Percentiles rank a stretch among this genome's conserved stretches.
Conservation (phyloP, 2,329 filamentous ascomycete species). For the Neocatenulostroma microsporum region DNA sequence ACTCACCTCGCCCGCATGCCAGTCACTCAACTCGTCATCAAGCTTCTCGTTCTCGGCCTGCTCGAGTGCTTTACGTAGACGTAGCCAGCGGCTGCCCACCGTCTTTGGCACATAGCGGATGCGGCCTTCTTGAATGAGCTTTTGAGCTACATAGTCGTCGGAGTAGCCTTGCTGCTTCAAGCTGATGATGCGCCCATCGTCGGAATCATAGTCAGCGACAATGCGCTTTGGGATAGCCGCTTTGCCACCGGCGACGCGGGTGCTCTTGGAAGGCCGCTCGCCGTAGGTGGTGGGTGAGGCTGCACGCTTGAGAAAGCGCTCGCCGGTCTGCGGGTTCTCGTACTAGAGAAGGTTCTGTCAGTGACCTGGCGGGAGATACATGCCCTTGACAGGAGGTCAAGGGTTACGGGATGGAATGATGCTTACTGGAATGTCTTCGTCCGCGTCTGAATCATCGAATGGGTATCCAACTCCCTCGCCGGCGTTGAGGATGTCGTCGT, state of each 20-base stretch:
- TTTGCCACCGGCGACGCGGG: constrained; percentile 33
- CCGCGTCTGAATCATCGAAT: constrained; percentile 3
- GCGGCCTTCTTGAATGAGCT: constrained; percentile 36
- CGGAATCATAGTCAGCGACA: constrained; percentile 37
- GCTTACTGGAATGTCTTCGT: constrained; percentile 5
- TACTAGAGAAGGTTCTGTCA: constrained; percentile 5
- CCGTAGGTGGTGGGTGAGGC: neutral
- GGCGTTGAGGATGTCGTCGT: no score
- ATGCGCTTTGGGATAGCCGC: constrained; percentile 38
- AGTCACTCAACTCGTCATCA: constrained; percentile 41
- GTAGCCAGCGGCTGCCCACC: constrained; percentile 41
- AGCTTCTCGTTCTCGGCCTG: constrained; percentile 39
- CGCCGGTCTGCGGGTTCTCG: constrained; percentile 15
- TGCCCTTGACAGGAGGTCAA: no score
- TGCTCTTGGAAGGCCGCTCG: constrained; percentile 5
- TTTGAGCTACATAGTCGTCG: constrained; percentile 39
- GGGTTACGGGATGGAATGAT: no score
- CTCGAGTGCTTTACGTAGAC: constrained; percentile 38
- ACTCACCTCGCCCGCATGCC: constrained; percentile 43
- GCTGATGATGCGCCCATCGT: constrained; percentile 40
- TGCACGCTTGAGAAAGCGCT: constrained; percentile 4
- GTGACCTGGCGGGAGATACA: no score
- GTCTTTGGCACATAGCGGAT: constrained; percentile 40
- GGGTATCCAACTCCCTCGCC: no score
- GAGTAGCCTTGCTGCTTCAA: constrained; percentile 37